Conservation (phyloP, 108 stramenopile genomes). For the Cyclostephanos invisitatus region DNA sequence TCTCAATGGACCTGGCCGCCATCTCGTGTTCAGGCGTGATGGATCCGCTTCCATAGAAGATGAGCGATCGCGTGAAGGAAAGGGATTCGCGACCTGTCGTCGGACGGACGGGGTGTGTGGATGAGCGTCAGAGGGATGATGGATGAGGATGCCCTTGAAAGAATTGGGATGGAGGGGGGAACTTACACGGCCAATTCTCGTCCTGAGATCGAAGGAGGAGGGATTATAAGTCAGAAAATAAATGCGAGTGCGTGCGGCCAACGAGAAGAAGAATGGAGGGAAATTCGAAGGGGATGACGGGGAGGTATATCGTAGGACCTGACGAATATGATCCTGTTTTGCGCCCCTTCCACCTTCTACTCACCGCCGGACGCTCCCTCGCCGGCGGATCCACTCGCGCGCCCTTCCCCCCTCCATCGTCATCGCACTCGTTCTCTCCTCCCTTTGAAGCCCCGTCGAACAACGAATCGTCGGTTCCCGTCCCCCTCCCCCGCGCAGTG, state of each 20-base stretch:
- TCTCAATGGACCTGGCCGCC: constrained; percentile 70
- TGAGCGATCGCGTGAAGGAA: constrained; percentile 84
- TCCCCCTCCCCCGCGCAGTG: neutral
- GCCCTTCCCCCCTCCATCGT: constrained; percentile 4
- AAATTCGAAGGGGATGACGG: neutral
- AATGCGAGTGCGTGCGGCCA: neutral
- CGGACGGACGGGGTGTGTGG: neutral
- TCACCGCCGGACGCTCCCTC: constrained; percentile 71
- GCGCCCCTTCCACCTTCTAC: constrained; percentile 11
- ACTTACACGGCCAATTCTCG: constrained; percentile 43
- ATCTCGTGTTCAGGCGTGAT: constrained; percentile 77
- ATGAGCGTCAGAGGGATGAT: neutral
- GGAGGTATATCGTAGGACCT: neutral
- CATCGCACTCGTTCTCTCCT: neutral
- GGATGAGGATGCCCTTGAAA: neutral
- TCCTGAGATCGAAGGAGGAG: constrained; percentile 10
- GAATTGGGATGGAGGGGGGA: too few relatives aligned
- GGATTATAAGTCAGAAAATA: too few relatives aligned
- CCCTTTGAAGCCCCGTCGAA: neutral
- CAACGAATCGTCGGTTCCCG: neutral
- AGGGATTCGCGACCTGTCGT: constrained; percentile 60
- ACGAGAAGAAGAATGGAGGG: neutral
- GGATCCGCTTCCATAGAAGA: constrained; percentile 87
- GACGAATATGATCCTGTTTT: neutral
- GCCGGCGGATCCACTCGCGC: constrained; percentile 66